A percentile compares a stretch with the other conserved stretches of the same genome.
These are phyloP conservation scores for Lomentospora prolificans DNA, from an alignment of 2,329 filamentous ascomycete genomes.

Conservation along the genomic window DNA sequence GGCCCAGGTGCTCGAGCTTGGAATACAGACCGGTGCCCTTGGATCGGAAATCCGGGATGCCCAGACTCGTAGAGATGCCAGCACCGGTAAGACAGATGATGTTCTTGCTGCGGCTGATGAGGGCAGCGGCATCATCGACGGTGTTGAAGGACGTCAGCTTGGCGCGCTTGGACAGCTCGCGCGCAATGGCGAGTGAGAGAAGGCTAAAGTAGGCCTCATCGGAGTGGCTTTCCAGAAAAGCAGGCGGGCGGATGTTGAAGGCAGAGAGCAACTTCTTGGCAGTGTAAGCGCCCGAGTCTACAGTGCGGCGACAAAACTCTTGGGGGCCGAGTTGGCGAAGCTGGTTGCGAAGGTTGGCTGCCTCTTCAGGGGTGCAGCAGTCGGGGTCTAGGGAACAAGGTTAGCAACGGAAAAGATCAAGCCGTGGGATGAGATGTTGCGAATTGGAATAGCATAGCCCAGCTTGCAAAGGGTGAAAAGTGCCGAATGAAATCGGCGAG, in stretches of 20 bases:
- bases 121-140: constrained; percentile 72
- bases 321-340: constrained; percentile 69
- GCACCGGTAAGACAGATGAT: constrained; percentile 92
- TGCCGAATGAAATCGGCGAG: no score
- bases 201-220: constrained; percentile 69
- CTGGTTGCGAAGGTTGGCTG: constrained; percentile 55
- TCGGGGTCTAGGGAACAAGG: constrained; percentile 28
- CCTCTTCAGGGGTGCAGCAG: constrained; percentile 59
- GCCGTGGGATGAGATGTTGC: constrained; percentile 7
- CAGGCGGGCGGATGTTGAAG: constrained; percentile 67
- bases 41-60: constrained; percentile 94
- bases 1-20: constrained; percentile 66
- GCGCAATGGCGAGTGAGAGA: constrained; percentile 65
- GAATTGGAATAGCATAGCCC: no score
- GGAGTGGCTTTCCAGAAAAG: constrained; percentile 55
- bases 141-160: constrained; percentile 76
- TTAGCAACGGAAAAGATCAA: neutral
- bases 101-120: constrained; percentile 66
- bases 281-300: constrained; percentile 59
- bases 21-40: constrained; percentile 89
- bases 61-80: constrained; percentile 91
- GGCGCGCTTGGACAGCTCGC: constrained; percentile 71
- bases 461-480: no score
- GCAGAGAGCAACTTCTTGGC: constrained; percentile 79
- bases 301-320: constrained; percentile 63